Base-by-base conservation (phyloP, 2,329 filamentous ascomycete species). In the Claviceps sp. region DNA sequence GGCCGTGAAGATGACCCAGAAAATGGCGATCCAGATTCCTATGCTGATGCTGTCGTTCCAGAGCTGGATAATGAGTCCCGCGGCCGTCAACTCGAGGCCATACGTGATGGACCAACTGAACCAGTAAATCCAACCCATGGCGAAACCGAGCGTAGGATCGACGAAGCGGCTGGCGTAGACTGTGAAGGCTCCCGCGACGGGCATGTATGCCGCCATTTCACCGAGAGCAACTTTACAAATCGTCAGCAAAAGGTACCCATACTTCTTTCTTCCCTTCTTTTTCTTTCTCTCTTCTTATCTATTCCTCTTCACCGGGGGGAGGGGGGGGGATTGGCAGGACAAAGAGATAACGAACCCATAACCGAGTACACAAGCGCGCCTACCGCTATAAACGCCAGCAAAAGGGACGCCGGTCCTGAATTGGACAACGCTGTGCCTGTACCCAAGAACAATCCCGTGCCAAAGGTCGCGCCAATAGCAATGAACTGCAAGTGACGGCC, bases 111-210 rank as follows among this genome's bases (percentile, higher is more conserved):
- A 75, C 84, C 83, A 90, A 40, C 77, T 82, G 62, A 89, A 89
- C 82, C 84, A 90, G 68, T 90, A 90, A 54, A 87, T 82, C 85
- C 85, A 90, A 19, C 87, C 86, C 76, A 89, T 85, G 19, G 85
- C 76, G 60, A 89, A 89, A 7, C 84, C 85, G 47, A 89, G 71
- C 52, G 81, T 82, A 11, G 80, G 81, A 61, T 87, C 82, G 56
- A 89, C 76, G 60, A 91, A 88, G 17, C 87, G 83, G 41, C 81
- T 76, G 22, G 86, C 85, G 60, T 89, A 91, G 43, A 82, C 76
- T 34, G 85, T 86, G 63, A 90, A 90, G 42, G 84, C 83, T 53
- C 85, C 87, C 19, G 84, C 73, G 39, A 90, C 81, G 5, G 88
- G 88, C 30, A 90, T 81, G 59, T 82, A 88, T 11, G 86, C 83